Evolutionary conservation across 352 stramenopile species (phyloP).

Genomic region (Globisporangium nodosum): DNA sequence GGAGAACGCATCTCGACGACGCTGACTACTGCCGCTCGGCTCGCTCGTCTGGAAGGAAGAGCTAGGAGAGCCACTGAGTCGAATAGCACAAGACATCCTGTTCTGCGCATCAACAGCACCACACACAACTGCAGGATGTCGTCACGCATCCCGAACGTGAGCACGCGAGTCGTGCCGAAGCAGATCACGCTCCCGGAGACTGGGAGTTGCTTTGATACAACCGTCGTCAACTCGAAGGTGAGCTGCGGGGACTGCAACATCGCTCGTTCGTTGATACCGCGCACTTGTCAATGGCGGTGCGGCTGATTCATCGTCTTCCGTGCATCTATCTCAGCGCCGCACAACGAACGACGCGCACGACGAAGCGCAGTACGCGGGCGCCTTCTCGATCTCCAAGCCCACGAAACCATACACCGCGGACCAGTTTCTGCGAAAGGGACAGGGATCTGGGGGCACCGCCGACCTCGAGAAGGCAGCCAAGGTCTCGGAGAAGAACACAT

Average conservation of each 20-base stretch:
- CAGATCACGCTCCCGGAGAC: conserved; percentile 81
- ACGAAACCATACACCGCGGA: conserved; percentile 82
- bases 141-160: conserved; percentile 75
- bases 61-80: too few relatives aligned
- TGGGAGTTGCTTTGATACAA: conserved; percentile 94
- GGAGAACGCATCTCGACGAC: too few relatives aligned
- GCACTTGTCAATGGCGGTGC: background rate
- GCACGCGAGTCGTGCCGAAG: conserved; percentile 77
- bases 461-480: conserved; percentile 57
- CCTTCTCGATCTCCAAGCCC: conserved; percentile 90
- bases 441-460: conserved; percentile 81
- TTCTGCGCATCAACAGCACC: too few relatives aligned
- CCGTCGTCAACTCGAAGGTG: conserved; percentile 53
- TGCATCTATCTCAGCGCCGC: conserved; percentile 35
- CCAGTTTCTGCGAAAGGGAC: conserved; percentile 89
- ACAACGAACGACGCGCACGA: conserved; percentile 65
- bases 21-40: too few relatives aligned
- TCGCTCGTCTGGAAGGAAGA: too few relatives aligned
- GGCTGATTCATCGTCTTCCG: background rate
- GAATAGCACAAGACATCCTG: conserved; percentile 6
- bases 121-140: conserved; percentile 27
- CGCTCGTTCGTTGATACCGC: too few relatives aligned
- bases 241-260: background rate
- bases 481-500: conserved; percentile 33
- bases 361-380: conserved; percentile 55